Evolutionary conservation across 768 basidiomycete genomes (phyloP).

Genomic region (Auriscalpium orientale): DNA sequence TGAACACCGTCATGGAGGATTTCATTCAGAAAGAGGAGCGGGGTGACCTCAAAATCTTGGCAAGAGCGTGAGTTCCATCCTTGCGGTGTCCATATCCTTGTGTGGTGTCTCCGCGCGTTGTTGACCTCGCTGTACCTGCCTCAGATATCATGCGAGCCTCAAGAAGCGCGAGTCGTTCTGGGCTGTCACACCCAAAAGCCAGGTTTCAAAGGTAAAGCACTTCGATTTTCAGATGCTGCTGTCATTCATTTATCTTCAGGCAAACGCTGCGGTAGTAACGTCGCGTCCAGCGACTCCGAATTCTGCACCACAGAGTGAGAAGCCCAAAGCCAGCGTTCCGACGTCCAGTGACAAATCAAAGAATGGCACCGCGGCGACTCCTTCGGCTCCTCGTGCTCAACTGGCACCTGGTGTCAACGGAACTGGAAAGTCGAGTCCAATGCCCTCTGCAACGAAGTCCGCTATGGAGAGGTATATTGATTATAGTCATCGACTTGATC

Average conservation of each 20-base stretch:
- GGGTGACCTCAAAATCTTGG: conserved; percentile 77
- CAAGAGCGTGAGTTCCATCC: conserved; percentile 50
- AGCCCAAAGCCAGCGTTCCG: conserved; percentile 4
- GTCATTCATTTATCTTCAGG: no score
- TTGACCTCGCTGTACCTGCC: conserved; percentile 2
- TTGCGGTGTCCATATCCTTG: no score
- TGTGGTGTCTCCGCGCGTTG: neutral
- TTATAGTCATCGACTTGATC: neutral
- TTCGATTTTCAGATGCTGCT: no score
- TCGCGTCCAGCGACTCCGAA: no score
- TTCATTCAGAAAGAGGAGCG: conserved; percentile 73
- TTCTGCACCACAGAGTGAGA: conserved; percentile 7
- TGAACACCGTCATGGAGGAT: conserved; percentile 56
- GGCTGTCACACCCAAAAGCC: conserved; percentile 22
- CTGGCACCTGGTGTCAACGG: conserved; percentile 23
- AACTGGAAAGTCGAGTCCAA: conserved; percentile 24
- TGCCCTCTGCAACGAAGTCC: conserved; percentile 37
- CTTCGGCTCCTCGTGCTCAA: conserved; percentile 56
- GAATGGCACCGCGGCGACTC: conserved; percentile 31
- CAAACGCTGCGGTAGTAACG: no score
- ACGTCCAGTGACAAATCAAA: conserved; percentile 11
- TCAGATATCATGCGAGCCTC: conserved; percentile 64
- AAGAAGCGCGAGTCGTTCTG: conserved; percentile 67
- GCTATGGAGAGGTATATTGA: conserved; percentile 57
- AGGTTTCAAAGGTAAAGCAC: conserved; percentile 26